These are phyloP conservation scores for Cadophora luteo-olivacea DNA, from an alignment of 2,329 filamentous ascomycete species.

Conservation along the genomic window DNA sequence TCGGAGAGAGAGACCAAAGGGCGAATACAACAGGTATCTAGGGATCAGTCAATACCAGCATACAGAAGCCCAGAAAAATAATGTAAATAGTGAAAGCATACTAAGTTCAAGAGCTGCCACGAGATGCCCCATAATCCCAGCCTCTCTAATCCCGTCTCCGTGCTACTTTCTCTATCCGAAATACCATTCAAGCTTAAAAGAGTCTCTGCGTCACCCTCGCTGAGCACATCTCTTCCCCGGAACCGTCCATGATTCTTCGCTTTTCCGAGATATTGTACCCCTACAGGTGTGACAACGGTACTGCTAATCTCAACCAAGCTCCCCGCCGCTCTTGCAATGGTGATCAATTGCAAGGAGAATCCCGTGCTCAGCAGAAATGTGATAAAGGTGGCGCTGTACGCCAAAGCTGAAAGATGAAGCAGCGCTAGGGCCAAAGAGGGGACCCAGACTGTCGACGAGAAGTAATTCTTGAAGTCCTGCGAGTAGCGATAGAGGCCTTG, in stretches of 20 bases:
- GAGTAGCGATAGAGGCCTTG: conserved; percentile 37
- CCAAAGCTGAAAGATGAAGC: conserved; percentile 61
- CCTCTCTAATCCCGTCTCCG: conserved; percentile 46
- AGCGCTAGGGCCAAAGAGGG: conserved; percentile 57
- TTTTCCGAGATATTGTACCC: conserved; percentile 50
- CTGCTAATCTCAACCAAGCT: conserved; percentile 59
- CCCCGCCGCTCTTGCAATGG: conserved; percentile 53
- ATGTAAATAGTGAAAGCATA: conserved; percentile 33
- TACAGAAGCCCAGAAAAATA: neutral
- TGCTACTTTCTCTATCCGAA: conserved; percentile 27
- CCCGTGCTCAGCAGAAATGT: conserved; percentile 59
- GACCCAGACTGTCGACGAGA: conserved; percentile 48
- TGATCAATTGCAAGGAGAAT: conserved; percentile 55
- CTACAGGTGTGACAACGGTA: conserved; percentile 57
- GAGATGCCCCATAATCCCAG: conserved; percentile 52
- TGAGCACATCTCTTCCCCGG: conserved; percentile 27
- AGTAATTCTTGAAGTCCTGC: conserved; percentile 47
- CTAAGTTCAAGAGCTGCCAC: conserved; percentile 50
- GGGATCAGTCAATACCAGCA: neutral
- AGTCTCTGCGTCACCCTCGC: conserved; percentile 34
- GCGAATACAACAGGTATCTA: conserved; percentile 47
- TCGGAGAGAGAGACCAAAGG: conserved; percentile 43
- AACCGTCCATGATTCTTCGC: conserved; percentile 42
- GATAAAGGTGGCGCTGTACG: conserved; percentile 60
- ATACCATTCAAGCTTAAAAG: conserved; percentile 27